These are phyloP conservation scores for Trichoderma asperellum DNA, from an alignment of 2,329 filamentous ascomycete genomes.

Conservation along the genomic window DNA sequence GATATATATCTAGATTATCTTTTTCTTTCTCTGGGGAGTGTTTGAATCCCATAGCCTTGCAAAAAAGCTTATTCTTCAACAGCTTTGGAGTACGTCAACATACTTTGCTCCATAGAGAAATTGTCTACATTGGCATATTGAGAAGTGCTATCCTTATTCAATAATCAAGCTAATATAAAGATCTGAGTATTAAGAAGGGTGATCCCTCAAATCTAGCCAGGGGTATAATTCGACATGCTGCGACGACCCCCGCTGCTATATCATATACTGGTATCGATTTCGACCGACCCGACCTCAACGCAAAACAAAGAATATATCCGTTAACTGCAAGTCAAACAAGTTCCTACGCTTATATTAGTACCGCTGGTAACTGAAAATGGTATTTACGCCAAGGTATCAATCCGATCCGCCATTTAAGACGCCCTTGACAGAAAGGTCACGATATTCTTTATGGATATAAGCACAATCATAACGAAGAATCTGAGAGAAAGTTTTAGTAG, in stretches of 20 bases:
- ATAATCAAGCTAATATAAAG: too few relatives aligned
- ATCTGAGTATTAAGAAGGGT: too few relatives aligned
- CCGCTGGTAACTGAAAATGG: fast-evolving
- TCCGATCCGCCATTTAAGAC: not conserved
- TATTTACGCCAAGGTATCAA: not conserved
- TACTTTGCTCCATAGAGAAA: too few relatives aligned
- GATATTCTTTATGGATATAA: not conserved
- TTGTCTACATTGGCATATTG: too few relatives aligned
- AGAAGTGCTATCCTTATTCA: too few relatives aligned
- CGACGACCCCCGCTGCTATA: too few relatives aligned
- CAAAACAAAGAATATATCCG: not conserved
- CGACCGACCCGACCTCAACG: too few relatives aligned
- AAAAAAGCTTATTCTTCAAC: too few relatives aligned
- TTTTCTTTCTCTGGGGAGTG: not conserved
- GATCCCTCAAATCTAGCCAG: too few relatives aligned
- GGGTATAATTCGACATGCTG: too few relatives aligned
- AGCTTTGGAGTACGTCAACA: too few relatives aligned
- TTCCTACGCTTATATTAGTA: not conserved
- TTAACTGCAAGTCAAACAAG: not conserved
- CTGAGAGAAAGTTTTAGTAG: not conserved
- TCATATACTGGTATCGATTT: not conserved
- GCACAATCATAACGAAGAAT: not conserved
- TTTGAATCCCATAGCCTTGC: not conserved
- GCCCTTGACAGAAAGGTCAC: not conserved
- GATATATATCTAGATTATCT: not conserved